These are phyloP conservation scores for Mycena alexandri DNA, from an alignment of 768 basidiomycete species.

Conservation along the genomic window DNA sequence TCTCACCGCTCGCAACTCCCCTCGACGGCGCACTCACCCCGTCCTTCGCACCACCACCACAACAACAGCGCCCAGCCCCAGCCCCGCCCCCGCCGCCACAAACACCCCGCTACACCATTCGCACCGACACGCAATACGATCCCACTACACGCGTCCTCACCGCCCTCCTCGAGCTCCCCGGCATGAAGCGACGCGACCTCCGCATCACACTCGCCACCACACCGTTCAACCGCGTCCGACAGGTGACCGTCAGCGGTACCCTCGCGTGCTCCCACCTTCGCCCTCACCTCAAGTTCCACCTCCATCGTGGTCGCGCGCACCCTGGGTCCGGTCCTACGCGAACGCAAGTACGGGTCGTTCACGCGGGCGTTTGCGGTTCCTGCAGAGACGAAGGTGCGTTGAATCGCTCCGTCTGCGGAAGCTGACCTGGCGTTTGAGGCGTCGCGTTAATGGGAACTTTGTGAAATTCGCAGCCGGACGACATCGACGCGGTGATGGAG, in stretches of 20 bases:
- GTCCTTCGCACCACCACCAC: constrained; percentile 3
- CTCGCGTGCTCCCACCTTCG: constrained; percentile 47
- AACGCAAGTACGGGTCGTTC: constrained; percentile 68
- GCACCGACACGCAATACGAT: constrained; percentile 74
- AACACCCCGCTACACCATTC: constrained; percentile 57
- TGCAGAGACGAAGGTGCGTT: constrained; percentile 66
- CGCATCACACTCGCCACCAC: constrained; percentile 72
- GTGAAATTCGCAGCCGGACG: constrained; percentile 55
- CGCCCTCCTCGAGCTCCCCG: constrained; percentile 78
- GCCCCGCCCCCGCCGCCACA: constrained; percentile 22
- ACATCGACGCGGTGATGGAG: constrained; percentile 67
- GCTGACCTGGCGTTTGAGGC: too few relatives aligned
- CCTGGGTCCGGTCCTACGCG: constrained; percentile 41
- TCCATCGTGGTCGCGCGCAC: neutral
- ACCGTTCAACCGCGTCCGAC: constrained; percentile 71
- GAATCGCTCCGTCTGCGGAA: neutral
- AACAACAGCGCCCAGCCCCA: too few relatives aligned
- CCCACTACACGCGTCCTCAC: constrained; percentile 61
- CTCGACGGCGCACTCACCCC: constrained; percentile 13
- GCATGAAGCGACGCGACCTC: constrained; percentile 70
- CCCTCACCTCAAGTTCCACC: constrained; percentile 44
- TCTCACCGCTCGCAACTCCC: constrained; percentile 15
- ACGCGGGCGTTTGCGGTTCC: constrained; percentile 67
- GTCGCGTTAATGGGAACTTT: too few relatives aligned
- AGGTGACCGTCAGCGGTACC: constrained; percentile 70